Percentiles rank a stretch among this genome's conserved stretches.
Evolutionary conservation across 441 rosid species (phyloP).

Genomic region (Syzygium malaccense): DNA sequence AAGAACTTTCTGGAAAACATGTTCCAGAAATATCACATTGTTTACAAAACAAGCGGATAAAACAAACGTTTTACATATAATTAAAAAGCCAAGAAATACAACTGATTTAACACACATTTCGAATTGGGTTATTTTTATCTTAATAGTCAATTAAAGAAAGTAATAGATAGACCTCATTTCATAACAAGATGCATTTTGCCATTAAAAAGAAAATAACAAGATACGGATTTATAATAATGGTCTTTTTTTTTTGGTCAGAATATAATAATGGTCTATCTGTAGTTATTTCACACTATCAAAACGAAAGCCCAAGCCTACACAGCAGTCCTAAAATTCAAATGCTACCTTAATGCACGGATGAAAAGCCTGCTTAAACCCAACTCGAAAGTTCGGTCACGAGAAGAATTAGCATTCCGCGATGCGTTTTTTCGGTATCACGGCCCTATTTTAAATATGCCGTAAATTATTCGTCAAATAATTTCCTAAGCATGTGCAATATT

Average conservation of each 20-base stretch:
- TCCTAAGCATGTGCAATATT: neutral
- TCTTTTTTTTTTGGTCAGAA: no score
- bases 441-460: neutral
- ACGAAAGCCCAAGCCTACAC: neutral
- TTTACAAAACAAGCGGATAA: no score
- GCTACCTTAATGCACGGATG: neutral
- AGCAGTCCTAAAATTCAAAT: neutral
- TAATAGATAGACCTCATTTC: neutral
- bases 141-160: neutral
- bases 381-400: neutral
- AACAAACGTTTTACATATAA: neutral
- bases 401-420: neutral
- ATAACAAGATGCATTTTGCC: neutral
- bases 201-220: neutral
- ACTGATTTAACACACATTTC: neutral
- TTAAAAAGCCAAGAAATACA: neutral
- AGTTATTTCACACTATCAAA: neutral
- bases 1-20: no score
- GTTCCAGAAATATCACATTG: no score
- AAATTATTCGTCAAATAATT: neutral
- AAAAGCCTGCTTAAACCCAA: neutral
- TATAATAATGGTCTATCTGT: neutral
- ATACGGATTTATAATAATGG: neutral
- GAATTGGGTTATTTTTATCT: neutral
- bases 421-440: neutral